Conservation (phyloP, 2,329 filamentous ascomycete genomes). For the Neurospora crassa region DNA sequence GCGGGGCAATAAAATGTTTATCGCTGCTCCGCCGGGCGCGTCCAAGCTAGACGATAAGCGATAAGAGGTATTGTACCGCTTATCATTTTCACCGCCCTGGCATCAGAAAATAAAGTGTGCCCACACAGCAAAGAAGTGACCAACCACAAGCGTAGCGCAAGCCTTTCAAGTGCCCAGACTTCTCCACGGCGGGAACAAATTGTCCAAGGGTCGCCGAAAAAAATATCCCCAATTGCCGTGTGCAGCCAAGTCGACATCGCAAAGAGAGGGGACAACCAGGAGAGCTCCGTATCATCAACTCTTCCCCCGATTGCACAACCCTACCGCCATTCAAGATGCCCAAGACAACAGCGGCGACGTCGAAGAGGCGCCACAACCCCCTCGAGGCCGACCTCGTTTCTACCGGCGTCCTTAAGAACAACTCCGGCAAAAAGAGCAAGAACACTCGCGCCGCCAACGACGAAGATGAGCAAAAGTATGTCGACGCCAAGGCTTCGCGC, state of each 20-base stretch:
- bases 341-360: constrained; percentile 57
- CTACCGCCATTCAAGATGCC: constrained; percentile 50
- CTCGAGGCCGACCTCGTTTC: constrained; percentile 80
- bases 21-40: not conserved
- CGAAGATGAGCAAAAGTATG: constrained; percentile 57
- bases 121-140: not conserved
- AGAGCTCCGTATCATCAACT: not conserved
- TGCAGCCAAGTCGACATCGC: not conserved
- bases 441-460: constrained; percentile 45
- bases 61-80: not conserved
- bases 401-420: constrained; percentile 60
- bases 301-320: not conserved
- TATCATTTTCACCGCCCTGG: not conserved
- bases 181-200: constrained; percentile 15
- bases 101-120: not conserved
- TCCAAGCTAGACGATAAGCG: not conserved
- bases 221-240: constrained; percentile 3
- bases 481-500: constrained; percentile 80
- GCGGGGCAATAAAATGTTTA: not conserved
- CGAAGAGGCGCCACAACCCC: constrained; percentile 68
- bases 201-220: constrained; percentile 15
- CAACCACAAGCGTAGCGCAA: constrained; percentile 13
- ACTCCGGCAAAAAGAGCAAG: constrained; percentile 64
- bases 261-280: not conserved
- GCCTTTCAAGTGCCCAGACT: not conserved